Conservation (phyloP, 2,329 filamentous ascomycete species). For the Stachybotrys elegans region DNA sequence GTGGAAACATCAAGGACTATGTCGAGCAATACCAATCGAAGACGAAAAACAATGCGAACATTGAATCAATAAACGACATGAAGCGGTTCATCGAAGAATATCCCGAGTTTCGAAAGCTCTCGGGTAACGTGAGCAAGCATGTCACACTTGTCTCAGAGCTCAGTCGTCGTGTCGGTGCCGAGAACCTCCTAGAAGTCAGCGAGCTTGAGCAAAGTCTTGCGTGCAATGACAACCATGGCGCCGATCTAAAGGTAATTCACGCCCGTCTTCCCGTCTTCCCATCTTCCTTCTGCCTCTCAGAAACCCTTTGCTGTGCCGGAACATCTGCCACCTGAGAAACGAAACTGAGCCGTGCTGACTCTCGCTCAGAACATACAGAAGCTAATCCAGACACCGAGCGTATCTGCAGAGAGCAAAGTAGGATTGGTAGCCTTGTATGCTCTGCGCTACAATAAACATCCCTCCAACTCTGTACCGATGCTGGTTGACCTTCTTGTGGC, state of each 20-base stretch:
- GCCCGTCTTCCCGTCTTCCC: not conserved
- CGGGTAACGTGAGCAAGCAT: conserved; percentile 97
- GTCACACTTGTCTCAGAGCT: conserved; percentile 93
- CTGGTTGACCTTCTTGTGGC: conserved; percentile 82
- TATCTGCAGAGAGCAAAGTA: conserved; percentile 79
- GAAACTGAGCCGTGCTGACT: conserved; percentile 14
- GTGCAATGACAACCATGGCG: conserved; percentile 90
- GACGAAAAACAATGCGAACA: conserved; percentile 92
- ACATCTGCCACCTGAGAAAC: not conserved
- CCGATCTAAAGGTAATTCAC: conserved; percentile 73
- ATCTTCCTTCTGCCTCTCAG: no score
- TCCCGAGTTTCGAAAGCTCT: conserved; percentile 93
- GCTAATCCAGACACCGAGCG: conserved; percentile 73
- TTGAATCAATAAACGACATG: conserved; percentile 97
- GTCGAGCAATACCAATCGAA: conserved; percentile 97
- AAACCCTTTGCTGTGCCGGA: no score
- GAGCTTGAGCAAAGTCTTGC: conserved; percentile 95
- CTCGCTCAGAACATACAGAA: conserved; percentile 67
- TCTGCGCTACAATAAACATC: conserved; percentile 82
- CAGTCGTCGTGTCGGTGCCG: conserved; percentile 77
- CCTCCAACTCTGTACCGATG: conserved; percentile 76
- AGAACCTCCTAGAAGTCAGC: conserved; percentile 90
- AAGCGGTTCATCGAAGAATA: conserved; percentile 99
- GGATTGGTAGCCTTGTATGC: conserved; percentile 92
- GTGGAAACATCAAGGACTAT: conserved; percentile 96